Percentiles rank a stretch among this genome's conserved stretches.
phyloP scores from a whole-genome alignment of 345 rosid genomes.

The Sisymbrium altissimum region DNA sequence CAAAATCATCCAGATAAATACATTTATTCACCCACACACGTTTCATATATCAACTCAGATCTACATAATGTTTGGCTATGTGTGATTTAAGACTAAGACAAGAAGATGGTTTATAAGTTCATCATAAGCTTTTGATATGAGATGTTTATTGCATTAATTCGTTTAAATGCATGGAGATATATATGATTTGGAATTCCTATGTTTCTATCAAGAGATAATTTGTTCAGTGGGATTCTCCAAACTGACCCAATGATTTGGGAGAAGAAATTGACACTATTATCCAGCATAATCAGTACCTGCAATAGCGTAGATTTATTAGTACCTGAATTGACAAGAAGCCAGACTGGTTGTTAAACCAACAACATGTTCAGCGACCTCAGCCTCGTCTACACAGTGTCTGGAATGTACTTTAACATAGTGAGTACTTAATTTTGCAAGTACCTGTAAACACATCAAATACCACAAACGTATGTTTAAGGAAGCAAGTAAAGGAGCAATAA shows the following conservation, averaged over 20 bases:
- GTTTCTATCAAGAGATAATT: background rate
- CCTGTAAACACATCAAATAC: constrained; percentile 37
- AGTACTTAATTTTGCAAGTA: constrained; percentile 68
- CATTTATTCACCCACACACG: too few species aligned
- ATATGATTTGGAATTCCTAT: background rate
- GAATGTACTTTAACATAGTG: constrained; percentile 68
- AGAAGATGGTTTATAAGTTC: background rate
- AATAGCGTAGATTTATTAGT: background rate
- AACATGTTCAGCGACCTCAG: constrained; percentile 88
- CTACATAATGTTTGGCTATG: background rate
- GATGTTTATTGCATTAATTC: background rate
- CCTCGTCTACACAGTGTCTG: constrained; percentile 86
- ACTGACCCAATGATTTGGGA: background rate
- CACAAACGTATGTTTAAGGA: background rate
- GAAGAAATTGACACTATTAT: background rate
- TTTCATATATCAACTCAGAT: background rate
- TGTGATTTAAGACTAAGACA: too few species aligned
- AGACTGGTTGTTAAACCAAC: constrained; percentile 80
- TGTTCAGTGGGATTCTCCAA: background rate
- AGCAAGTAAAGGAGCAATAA: background rate
- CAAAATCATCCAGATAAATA: background rate
- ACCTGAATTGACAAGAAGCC: constrained; percentile 90
- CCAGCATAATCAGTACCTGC: background rate
- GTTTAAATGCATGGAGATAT: background rate
- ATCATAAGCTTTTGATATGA: background rate